These are phyloP conservation scores for Tarenaya hassleriana DNA, from an alignment of 345 rosid species.

Conservation along the genomic window DNA sequence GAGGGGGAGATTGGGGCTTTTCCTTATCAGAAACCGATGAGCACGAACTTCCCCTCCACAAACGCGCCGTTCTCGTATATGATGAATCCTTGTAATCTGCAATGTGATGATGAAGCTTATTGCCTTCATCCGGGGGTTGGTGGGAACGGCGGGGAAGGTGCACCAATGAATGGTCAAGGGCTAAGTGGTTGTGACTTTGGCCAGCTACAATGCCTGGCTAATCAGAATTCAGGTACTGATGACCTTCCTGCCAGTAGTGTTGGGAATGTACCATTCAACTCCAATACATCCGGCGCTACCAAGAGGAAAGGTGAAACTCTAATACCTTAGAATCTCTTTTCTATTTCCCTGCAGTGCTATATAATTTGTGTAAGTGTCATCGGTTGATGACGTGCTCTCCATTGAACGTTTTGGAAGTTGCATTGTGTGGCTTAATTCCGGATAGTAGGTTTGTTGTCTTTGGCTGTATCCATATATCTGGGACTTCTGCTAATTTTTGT, in stretches of 20 bases:
- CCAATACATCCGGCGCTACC: slow-evolving; percentile 37
- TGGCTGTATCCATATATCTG: too few relatives aligned
- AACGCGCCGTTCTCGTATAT: slow-evolving; percentile 42
- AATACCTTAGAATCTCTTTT: background rate
- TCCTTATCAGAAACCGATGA: slow-evolving; percentile 20
- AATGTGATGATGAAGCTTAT: slow-evolving; percentile 61
- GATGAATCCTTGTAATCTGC: slow-evolving; percentile 79
- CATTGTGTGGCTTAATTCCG: too few relatives aligned
- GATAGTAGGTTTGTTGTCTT: too few relatives aligned
- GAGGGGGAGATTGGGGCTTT: slow-evolving; percentile 43
- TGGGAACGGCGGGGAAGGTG: slow-evolving; percentile 46
- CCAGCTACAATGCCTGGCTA: slow-evolving; percentile 48
- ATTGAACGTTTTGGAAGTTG: too few relatives aligned
- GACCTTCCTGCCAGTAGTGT: slow-evolving; percentile 36
- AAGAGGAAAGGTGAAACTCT: slow-evolving; percentile 65
- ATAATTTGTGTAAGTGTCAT: background rate
- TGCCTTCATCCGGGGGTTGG: slow-evolving; percentile 55
- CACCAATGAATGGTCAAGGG: slow-evolving; percentile 38
- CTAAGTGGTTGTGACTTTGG: slow-evolving; percentile 61
- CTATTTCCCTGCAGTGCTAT: background rate
- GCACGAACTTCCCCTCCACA: slow-evolving; percentile 38
- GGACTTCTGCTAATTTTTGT: too few relatives aligned
- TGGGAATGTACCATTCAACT: slow-evolving; percentile 36
- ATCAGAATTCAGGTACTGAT: slow-evolving; percentile 44
- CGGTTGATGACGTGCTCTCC: background rate